Conservation (phyloP, 1,284 basidiomycete species). For the Ganoderma resinaceum region DNA sequence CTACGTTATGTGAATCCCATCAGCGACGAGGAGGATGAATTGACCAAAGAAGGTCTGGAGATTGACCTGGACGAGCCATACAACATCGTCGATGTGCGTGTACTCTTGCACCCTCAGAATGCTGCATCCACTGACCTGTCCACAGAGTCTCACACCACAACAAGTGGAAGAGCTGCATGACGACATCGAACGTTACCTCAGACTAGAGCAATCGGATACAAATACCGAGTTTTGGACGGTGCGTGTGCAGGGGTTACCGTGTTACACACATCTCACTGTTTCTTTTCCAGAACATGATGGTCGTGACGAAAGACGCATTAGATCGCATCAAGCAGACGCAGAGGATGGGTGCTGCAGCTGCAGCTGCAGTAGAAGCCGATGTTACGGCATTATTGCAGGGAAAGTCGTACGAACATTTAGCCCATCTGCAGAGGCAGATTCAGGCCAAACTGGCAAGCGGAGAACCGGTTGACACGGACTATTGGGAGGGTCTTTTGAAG, state of each 20-base stretch:
- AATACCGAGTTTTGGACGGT: constrained; percentile 99
- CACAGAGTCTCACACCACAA: constrained; percentile 82
- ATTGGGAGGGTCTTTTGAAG: constrained; percentile 94
- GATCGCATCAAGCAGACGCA: constrained; percentile 73
- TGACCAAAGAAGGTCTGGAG: constrained; percentile 83
- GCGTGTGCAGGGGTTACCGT: constrained; percentile 40
- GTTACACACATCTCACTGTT: constrained; percentile 13
- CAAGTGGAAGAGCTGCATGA: constrained; percentile 95
- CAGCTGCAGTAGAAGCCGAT: constrained; percentile 83
- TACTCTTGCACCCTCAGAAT: background rate
- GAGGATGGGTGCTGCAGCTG: constrained; percentile 67
- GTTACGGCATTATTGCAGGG: constrained; percentile 77
- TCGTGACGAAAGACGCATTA: constrained; percentile 93
- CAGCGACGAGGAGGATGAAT: constrained; percentile 72
- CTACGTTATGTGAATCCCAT: constrained; percentile 85
- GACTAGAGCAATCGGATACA: constrained; percentile 83
- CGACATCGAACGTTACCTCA: constrained; percentile 93
- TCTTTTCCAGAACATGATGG: constrained; percentile 85
- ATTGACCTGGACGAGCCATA: constrained; percentile 99
- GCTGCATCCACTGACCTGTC: constrained; percentile 31
- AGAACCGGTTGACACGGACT: constrained; percentile 96
- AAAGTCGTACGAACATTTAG: constrained; percentile 86
- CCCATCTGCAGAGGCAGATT: constrained; percentile 84
- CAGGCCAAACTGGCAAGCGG: constrained; percentile 90
- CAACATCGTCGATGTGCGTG: constrained; percentile 89